These are phyloP conservation scores for Ustilago vetiveriae DNA, from an alignment of 1,284 basidiomycete genomes.

Conservation along the genomic window DNA sequence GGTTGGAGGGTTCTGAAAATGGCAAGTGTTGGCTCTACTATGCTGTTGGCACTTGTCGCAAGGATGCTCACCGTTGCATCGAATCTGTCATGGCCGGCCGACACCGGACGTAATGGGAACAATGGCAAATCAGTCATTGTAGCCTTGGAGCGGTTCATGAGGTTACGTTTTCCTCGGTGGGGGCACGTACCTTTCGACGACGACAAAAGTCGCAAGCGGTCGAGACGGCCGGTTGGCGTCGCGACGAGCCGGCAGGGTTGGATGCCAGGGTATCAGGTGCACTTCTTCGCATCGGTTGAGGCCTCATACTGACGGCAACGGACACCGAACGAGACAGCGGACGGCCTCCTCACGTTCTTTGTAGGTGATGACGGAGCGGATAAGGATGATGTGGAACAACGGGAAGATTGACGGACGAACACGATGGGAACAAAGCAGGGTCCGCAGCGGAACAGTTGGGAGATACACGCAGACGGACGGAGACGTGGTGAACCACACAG, in stretches of 20 bases:
- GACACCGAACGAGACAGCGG: too few relatives aligned
- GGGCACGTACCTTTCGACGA: slow-evolving; percentile 15
- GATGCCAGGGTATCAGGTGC: not conserved
- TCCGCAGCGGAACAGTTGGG: not conserved
- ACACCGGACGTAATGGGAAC: not conserved
- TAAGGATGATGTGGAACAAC: not conserved
- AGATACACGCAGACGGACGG: not conserved
- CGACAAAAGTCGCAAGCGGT: slow-evolving; percentile 29
- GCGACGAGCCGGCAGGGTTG: not conserved
- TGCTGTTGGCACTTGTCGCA: slow-evolving; percentile 28
- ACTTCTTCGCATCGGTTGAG: too few relatives aligned
- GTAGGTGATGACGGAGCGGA: not conserved
- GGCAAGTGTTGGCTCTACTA: slow-evolving; percentile 9
- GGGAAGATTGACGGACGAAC: slow-evolving; percentile 1
- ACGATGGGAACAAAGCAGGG: not conserved
- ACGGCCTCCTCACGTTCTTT: too few relatives aligned
- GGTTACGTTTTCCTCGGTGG: not conserved
- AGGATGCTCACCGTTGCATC: slow-evolving; percentile 11
- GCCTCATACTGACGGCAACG: not conserved
- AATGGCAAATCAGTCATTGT: not conserved
- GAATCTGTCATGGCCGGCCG: slow-evolving; percentile 7
- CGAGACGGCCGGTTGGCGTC: slow-evolving; percentile 11
- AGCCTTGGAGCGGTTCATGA: too few relatives aligned
- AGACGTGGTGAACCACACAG: not conserved
- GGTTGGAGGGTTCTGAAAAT: slow-evolving; percentile 4